Evolutionary conservation across 202 grass and related monocot species (phyloP).

Genomic region (Cymbopogon flexuosus): DNA sequence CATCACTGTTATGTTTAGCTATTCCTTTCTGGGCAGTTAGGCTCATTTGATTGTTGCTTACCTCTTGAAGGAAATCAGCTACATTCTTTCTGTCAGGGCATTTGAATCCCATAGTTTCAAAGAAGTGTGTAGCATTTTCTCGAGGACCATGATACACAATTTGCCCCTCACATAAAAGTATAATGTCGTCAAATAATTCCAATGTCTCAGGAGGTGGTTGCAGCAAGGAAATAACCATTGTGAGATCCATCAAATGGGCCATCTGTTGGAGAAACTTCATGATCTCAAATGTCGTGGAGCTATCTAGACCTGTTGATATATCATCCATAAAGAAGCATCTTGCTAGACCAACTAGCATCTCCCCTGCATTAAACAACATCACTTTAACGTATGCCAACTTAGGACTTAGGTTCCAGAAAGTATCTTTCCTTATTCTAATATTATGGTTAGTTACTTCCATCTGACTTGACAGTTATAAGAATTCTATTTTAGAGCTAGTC

Average conservation of each 20-base stretch:
- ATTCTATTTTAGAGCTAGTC: neutral
- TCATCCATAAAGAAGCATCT: conserved; percentile 99
- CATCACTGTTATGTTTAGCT: neutral
- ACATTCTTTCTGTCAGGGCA: conserved; percentile 88
- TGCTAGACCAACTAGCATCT: conserved; percentile 89
- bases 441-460: neutral
- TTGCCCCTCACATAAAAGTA: conserved; percentile 91
- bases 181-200: conserved; percentile 94
- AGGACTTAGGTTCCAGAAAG: neutral
- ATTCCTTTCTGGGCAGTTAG: neutral
- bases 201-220: conserved; percentile 85
- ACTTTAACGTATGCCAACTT: conserved; percentile 11
- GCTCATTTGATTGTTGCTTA: conserved; percentile 34
- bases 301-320: conserved; percentile 97
- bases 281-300: conserved; percentile 87
- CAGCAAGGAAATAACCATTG: conserved; percentile 94
- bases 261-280: conserved; percentile 85
- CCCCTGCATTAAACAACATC: conserved; percentile 53
- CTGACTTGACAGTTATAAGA: neutral
- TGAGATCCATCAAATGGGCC: conserved; percentile 82
- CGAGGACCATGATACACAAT: conserved; percentile 92
- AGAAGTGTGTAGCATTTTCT: conserved; percentile 74
- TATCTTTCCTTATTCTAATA: neutral
- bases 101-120: conserved; percentile 82
- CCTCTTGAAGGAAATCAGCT: conserved; percentile 98